Conservation (phyloP, 768 basidiomycete species). For the Agrocybe praecox region DNA sequence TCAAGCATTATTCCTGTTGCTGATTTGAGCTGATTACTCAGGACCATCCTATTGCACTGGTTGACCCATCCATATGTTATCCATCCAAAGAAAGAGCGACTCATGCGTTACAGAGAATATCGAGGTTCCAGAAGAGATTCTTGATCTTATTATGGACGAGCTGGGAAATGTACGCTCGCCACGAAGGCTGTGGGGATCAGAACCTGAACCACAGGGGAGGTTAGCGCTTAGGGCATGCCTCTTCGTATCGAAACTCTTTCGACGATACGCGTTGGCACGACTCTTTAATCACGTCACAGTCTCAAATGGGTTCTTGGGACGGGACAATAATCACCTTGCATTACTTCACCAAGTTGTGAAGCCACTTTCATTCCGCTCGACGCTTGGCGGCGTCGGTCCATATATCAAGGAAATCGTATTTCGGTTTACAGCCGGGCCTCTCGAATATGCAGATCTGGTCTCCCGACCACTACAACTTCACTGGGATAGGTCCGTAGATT, state of each 20-base stretch:
- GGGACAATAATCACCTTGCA: not conserved
- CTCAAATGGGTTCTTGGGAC: not conserved
- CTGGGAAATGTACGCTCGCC: too few species aligned
- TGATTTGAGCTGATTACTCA: too few species aligned
- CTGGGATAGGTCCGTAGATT: not conserved
- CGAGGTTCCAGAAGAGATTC: not conserved
- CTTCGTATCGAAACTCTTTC: not conserved
- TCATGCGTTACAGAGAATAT: not conserved
- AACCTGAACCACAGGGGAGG: not conserved
- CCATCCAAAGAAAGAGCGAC: not conserved
- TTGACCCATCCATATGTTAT: not conserved
- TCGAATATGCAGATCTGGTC: not conserved
- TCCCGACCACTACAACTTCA: not conserved
- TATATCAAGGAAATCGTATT: not conserved
- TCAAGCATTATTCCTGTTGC: too few species aligned
- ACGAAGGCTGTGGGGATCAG: too few species aligned
- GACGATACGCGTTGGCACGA: not conserved
- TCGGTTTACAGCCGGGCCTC: not conserved
- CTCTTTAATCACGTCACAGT: not conserved
- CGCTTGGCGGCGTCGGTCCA: not conserved
- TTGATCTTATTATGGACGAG: not conserved
- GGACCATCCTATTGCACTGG: not conserved
- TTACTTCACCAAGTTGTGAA: not conserved
- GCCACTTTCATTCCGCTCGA: not conserved
- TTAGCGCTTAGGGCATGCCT: not conserved